These are phyloP conservation scores for Hypomontagnella submonticulosa DNA, from an alignment of 495 filamentous ascomycete species.

Conservation along the genomic window DNA sequence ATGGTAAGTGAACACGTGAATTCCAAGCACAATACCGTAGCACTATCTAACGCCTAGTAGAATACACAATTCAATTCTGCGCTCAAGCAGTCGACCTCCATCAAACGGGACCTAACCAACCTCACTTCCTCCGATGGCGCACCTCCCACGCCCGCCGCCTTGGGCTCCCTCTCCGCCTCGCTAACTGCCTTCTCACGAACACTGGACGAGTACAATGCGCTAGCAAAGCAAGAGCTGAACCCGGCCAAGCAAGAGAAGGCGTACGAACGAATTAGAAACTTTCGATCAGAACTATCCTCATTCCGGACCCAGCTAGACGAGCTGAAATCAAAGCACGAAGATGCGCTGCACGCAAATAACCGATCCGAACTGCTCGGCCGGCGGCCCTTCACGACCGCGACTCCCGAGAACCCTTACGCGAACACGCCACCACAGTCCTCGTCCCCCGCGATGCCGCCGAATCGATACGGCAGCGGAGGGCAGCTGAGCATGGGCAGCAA, in stretches of 20 bases:
- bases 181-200: conserved; percentile 90
- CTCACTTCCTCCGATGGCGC: conserved; percentile 67
- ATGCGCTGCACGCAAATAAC: conserved; percentile 76
- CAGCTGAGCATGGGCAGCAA: conserved; percentile 64
- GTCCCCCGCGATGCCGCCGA: conserved; percentile 40
- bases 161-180: conserved; percentile 73
- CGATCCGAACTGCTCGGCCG: conserved; percentile 88
- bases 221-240: conserved; percentile 88
- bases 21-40: neutral
- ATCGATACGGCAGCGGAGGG: conserved; percentile 55
- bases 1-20: conserved; percentile 20
- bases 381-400: conserved; percentile 85
- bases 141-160: conserved; percentile 49
- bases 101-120: conserved; percentile 83
- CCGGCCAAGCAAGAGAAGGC: conserved; percentile 91
- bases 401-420: conserved; percentile 95
- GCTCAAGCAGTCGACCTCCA: conserved; percentile 87
- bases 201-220: conserved; percentile 88
- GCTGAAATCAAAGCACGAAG: conserved; percentile 79
- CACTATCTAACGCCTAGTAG: conserved; percentile 51
- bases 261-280: conserved; percentile 82
- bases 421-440: conserved; percentile 55
- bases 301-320: conserved; percentile 80
- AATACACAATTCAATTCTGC: conserved; percentile 97
- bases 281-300: conserved; percentile 81